Percentiles rank a stretch among this genome's conserved stretches.
Evolutionary conservation across 768 basidiomycete genomes (phyloP).

Genomic region (Leccinum truebloodii): DNA sequence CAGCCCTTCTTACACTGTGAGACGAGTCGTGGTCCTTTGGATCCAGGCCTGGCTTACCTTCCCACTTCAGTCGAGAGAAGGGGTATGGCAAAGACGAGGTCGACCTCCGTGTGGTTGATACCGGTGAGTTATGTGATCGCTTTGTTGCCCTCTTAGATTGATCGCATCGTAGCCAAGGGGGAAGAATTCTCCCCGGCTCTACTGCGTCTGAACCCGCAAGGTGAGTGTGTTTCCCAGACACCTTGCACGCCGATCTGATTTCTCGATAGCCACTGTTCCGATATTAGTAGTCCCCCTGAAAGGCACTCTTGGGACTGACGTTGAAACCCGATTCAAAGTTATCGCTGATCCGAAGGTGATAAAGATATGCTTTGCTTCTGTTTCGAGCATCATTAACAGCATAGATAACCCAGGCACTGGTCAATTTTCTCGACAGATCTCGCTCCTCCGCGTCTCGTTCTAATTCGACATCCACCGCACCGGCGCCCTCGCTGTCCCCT

Average conservation of each 20-base stretch:
- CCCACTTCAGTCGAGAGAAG: slow-evolving; percentile 60
- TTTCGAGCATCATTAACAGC: not conserved
- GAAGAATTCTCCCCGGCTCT: slow-evolving; percentile 78
- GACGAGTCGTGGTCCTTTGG: slow-evolving; percentile 14
- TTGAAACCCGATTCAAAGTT: slow-evolving; percentile 80
- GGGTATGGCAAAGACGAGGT: slow-evolving; percentile 81
- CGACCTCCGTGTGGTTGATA: slow-evolving; percentile 66
- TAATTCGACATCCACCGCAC: slow-evolving; percentile 67
- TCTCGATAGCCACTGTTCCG: slow-evolving; percentile 67
- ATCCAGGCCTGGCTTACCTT: not conserved
- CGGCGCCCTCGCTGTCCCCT: slow-evolving; percentile 75
- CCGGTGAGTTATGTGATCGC: slow-evolving; percentile 40
- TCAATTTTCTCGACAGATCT: slow-evolving; percentile 83
- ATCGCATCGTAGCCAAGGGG: slow-evolving; percentile 61
- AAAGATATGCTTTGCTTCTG: not conserved
- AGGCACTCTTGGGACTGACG: slow-evolving; percentile 66
- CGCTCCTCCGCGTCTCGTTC: slow-evolving; percentile 68
- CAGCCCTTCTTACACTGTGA: slow-evolving; percentile 60
- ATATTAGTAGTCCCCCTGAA: slow-evolving; percentile 83
- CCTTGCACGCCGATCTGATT: slow-evolving; percentile 12
- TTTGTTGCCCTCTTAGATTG: not conserved
- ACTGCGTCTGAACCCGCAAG: slow-evolving; percentile 76
- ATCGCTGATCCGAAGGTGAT: slow-evolving; percentile 68
- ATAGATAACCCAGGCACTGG: slow-evolving; percentile 52
- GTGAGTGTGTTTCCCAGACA: slow-evolving; percentile 33